These are phyloP conservation scores for Dioscorea cayenensis DNA, from an alignment of 116 monocot species.

Conservation along the genomic window DNA sequence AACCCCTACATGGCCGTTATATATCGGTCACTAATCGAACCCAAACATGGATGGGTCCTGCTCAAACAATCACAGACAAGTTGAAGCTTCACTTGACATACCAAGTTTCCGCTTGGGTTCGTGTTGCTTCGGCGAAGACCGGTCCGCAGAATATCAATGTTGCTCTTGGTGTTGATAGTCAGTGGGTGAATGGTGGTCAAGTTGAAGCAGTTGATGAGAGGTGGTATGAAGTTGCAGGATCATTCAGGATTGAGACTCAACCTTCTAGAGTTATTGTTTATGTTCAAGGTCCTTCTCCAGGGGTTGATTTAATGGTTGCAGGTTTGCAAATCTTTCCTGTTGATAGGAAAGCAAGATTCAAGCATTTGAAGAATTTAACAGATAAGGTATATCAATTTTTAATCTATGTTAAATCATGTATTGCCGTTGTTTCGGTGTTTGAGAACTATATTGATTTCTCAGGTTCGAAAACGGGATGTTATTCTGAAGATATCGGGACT, in stretches of 20 bases:
- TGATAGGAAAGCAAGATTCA: conserved; percentile 62
- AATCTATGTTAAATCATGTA: too few relatives aligned
- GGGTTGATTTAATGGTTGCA: conserved; percentile 78
- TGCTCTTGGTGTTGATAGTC: conserved; percentile 65
- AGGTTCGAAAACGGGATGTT: conserved; percentile 85
- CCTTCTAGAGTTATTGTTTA: conserved; percentile 60
- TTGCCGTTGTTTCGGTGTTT: too few relatives aligned
- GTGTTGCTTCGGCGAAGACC: conserved; percentile 37
- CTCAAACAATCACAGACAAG: conserved; percentile 72
- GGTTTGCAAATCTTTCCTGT: conserved; percentile 84
- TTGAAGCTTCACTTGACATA: conserved; percentile 50
- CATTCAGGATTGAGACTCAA: conserved; percentile 77
- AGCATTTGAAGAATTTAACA: conserved; percentile 54
- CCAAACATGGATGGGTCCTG: conserved; percentile 88
- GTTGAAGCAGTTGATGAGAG: conserved; percentile 47
- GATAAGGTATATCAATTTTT: conserved; percentile 47
- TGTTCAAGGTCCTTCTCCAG: conserved; percentile 64
- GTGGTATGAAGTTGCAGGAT: conserved; percentile 90
- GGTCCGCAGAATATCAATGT: conserved; percentile 71
- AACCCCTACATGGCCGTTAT: conserved; percentile 53
- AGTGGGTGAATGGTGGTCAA: conserved; percentile 78
- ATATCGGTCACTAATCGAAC: conserved; percentile 60
- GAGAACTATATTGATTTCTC: background rate
- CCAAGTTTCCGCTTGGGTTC: conserved; percentile 89
- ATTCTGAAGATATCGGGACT: conserved; percentile 51